phyloP scores from a whole-genome alignment of 2,329 filamentous ascomycete species.

The Neonectria coccinea region DNA sequence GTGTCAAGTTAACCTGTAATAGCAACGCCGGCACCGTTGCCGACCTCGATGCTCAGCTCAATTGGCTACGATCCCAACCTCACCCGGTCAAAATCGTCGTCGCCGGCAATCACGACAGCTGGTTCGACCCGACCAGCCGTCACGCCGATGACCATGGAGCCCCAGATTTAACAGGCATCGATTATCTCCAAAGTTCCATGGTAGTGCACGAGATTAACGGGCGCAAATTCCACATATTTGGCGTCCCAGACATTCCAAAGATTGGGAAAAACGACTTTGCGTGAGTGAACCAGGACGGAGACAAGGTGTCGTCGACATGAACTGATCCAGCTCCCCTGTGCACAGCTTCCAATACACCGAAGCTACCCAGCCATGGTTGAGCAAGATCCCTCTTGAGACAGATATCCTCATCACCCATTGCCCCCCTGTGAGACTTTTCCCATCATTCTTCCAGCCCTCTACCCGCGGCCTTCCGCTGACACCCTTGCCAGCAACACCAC shows the following conservation, averaged over 20 bases:
- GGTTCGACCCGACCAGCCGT: constrained; percentile 77
- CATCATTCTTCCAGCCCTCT: not conserved
- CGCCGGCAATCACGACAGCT: constrained; percentile 90
- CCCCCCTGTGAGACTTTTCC: constrained; percentile 67
- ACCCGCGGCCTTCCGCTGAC: constrained; percentile 20
- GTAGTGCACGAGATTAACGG: constrained; percentile 72
- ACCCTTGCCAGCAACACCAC: constrained; percentile 67
- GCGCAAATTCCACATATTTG: constrained; percentile 73
- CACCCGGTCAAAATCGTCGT: constrained; percentile 86
- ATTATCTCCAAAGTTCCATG: constrained; percentile 80
- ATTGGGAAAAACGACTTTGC: constrained; percentile 79
- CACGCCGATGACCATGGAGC: constrained; percentile 64
- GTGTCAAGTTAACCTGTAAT: constrained; percentile 61
- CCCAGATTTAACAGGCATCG: constrained; percentile 75
- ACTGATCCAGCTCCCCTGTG: constrained; percentile 17
- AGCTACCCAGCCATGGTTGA: constrained; percentile 76
- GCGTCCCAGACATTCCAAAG: constrained; percentile 81
- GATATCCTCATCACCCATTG: constrained; percentile 87
- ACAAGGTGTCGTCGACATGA: not conserved
- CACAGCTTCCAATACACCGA: constrained; percentile 79
- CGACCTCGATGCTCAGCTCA: constrained; percentile 83
- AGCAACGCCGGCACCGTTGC: constrained; percentile 76
- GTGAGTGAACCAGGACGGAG: constrained; percentile 43
- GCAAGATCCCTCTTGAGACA: constrained; percentile 75
- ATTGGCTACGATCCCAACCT: constrained; percentile 82